Evolutionary conservation across 768 basidiomycete genomes (phyloP).

Genomic region (Pseudohyphozyma bogoriensis): DNA sequence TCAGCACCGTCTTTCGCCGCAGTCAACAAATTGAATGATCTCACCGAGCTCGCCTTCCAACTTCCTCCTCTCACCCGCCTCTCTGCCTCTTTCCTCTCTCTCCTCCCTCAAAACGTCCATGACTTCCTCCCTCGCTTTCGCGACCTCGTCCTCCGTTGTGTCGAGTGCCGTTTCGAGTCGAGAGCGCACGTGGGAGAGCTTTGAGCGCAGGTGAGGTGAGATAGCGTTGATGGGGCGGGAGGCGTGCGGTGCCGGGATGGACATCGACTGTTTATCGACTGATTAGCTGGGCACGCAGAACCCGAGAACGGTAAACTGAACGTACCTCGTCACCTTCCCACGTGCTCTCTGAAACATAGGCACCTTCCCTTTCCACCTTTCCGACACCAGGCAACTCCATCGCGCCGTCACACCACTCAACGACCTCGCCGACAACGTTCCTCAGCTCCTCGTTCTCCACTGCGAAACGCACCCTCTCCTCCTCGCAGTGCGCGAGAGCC

Average conservation of each 20-base stretch:
- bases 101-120: not conserved
- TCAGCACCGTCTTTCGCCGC: not conserved
- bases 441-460: slow-evolving; percentile 4
- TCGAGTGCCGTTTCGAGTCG: slow-evolving; percentile 1
- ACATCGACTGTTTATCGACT: not conserved
- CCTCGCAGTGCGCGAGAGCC: not conserved
- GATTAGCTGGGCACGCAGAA: not conserved
- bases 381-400: not conserved
- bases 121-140: not conserved
- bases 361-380: not conserved
- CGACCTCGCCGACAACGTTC: slow-evolving; percentile 14
- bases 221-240: slow-evolving; percentile 4
- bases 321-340: slow-evolving; percentile 18
- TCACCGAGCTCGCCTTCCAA: not conserved
- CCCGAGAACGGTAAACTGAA: accelerated
- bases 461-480: not conserved
- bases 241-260: slow-evolving; percentile 6
- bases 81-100: not conserved
- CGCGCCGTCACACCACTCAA: slow-evolving; percentile 10
- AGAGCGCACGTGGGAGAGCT: slow-evolving; percentile 14
- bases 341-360: no score
- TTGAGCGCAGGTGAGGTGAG: slow-evolving; percentile 3
- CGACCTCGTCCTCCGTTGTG: not conserved
- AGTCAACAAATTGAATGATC: not conserved
- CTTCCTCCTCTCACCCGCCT: not conserved